Evolutionary conservation across 2,329 filamentous ascomycete genomes (phyloP).

Genomic region (Monosporascus sp.): DNA sequence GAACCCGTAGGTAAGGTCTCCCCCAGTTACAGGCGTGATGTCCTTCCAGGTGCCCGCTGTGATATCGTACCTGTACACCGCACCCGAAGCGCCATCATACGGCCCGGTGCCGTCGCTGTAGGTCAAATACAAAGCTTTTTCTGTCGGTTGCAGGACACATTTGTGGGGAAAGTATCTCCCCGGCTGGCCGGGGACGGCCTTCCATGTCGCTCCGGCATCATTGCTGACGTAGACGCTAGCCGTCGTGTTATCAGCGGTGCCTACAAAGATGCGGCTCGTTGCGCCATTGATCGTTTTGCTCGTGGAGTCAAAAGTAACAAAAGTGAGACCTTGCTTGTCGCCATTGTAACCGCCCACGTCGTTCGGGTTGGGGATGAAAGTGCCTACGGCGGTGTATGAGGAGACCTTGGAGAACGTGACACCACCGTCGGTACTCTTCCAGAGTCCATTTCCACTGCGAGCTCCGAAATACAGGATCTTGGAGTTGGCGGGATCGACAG

Average conservation of each 20-base stretch:
- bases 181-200: constrained; percentile 44
- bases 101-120: constrained; percentile 52
- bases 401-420: constrained; percentile 46
- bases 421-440: constrained; percentile 53
- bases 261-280: constrained; percentile 52
- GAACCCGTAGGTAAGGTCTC: constrained; percentile 46
- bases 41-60: constrained; percentile 43
- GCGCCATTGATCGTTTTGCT: constrained; percentile 38
- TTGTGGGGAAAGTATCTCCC: constrained; percentile 49
- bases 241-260: constrained; percentile 46
- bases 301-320: constrained; percentile 51
- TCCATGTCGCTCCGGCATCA: constrained; percentile 49
- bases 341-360: constrained; percentile 39
- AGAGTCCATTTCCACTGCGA: constrained; percentile 52
- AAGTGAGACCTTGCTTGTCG: constrained; percentile 43
- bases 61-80: constrained; percentile 50
- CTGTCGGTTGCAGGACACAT: constrained; percentile 41
- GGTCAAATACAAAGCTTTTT: constrained; percentile 49
- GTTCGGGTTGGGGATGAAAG: constrained; percentile 38
- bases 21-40: constrained; percentile 47
- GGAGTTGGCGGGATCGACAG: constrained; percentile 51
- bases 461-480: constrained; percentile 54
- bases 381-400: constrained; percentile 45
- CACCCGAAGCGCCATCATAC: constrained; percentile 49
- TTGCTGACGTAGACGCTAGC: constrained; percentile 49